These are phyloP conservation scores for Podila clonocystis DNA, from an alignment of 192 early-diverging fungal genomes.

Conservation along the genomic window DNA sequence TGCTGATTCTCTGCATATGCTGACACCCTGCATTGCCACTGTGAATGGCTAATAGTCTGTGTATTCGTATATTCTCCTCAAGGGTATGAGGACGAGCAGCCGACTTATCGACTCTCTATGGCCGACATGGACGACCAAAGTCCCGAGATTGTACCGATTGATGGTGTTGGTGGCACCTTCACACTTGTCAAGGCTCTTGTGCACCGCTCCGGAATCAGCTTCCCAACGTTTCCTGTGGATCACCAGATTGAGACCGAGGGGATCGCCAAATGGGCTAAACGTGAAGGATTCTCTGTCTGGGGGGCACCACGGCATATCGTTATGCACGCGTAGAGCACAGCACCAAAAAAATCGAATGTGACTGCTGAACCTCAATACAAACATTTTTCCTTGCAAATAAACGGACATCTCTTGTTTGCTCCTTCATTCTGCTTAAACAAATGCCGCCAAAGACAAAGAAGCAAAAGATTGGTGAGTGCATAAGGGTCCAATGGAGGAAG, in stretches of 20 bases:
- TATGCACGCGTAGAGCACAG: constrained; percentile 55
- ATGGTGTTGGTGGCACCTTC: constrained; percentile 76
- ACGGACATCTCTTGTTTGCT: background rate
- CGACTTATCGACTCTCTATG: constrained; percentile 56
- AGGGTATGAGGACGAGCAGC: constrained; percentile 54
- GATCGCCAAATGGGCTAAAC: constrained; percentile 76
- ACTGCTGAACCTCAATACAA: background rate
- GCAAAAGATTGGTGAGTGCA: constrained; percentile 28
- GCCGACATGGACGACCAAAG: constrained; percentile 45
- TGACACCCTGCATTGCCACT: background rate
- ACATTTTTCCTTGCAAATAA: constrained; percentile 9
- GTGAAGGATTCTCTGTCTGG: constrained; percentile 66
- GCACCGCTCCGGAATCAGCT: constrained; percentile 73
- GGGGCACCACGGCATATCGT: constrained; percentile 73
- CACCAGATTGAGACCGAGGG: constrained; percentile 81
- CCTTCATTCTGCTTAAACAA: background rate
- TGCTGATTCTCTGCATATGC: too few relatives aligned
- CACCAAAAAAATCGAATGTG: background rate
- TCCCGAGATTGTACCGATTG: constrained; percentile 60
- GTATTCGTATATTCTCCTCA: background rate
- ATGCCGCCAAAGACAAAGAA: constrained; percentile 46
- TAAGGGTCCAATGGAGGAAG: too few relatives aligned
- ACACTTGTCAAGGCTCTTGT: constrained; percentile 71
- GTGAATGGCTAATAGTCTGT: background rate
- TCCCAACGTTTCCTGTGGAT: constrained; percentile 68